A percentile compares a stretch with the other conserved stretches of the same genome.
These are phyloP conservation scores for Xylaria sp. DNA, from an alignment of 495 filamentous ascomycete species.

Conservation along the genomic window DNA sequence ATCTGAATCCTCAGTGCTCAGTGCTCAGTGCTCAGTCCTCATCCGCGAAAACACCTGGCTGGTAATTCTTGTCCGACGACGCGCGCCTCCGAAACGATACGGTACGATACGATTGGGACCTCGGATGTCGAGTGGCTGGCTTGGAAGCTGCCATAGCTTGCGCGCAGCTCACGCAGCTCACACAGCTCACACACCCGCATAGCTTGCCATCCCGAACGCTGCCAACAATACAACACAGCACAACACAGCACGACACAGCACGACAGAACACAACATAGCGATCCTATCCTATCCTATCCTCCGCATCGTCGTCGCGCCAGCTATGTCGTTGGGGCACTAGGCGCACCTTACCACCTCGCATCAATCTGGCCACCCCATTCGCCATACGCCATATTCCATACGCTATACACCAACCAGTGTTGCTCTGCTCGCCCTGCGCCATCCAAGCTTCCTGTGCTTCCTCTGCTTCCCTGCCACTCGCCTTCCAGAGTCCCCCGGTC, in stretches of 20 bases:
- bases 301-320: neutral
- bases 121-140: neutral
- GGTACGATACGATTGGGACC: neutral
- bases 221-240: constrained; percentile 3
- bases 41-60: constrained; percentile 14
- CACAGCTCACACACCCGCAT: neutral
- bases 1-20: neutral
- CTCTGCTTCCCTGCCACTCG: constrained; percentile 19
- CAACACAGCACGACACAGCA: too few relatives aligned
- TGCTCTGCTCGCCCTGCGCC: constrained; percentile 11
- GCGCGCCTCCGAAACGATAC: constrained; percentile 1
- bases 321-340: constrained; percentile 14
- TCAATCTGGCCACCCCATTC: neutral
- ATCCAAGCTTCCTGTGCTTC: neutral
- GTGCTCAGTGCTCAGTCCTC: too few relatives aligned
- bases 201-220: too few relatives aligned
- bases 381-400: too few relatives aligned
- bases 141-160: neutral
- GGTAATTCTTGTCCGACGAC: neutral
- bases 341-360: constrained; percentile 13
- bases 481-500: neutral
- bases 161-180: neutral
- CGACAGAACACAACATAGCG: constrained; percentile 7
- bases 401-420: too few relatives aligned
- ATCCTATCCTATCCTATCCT: too few relatives aligned